These are phyloP conservation scores for Talaromyces sp. DNA, from an alignment of 2,329 filamentous ascomycete species.

Conservation along the genomic window DNA sequence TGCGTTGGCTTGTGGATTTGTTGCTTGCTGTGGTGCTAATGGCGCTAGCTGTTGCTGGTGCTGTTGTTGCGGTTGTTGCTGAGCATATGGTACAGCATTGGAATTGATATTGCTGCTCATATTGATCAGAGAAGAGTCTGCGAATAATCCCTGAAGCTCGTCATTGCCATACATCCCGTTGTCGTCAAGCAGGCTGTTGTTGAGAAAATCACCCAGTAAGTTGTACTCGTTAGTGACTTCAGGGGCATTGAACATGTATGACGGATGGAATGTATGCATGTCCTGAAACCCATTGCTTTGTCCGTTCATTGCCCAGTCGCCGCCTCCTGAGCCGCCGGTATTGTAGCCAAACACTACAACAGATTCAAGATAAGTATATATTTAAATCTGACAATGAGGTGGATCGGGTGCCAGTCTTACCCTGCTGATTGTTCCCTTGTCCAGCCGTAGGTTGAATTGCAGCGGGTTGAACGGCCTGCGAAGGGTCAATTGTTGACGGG, in stretches of 20 bases:
- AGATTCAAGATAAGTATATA: neutral
- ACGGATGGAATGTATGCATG: slow-evolving; percentile 89
- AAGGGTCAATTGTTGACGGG: slow-evolving; percentile 41
- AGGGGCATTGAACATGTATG: slow-evolving; percentile 90
- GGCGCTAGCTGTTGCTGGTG: slow-evolving; percentile 34
- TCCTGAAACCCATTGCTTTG: slow-evolving; percentile 80
- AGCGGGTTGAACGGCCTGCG: slow-evolving; percentile 64
- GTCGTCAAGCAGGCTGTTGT: slow-evolving; percentile 86
- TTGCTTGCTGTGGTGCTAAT: slow-evolving; percentile 22
- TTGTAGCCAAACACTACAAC: slow-evolving; percentile 66
- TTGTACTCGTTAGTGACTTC: slow-evolving; percentile 98
- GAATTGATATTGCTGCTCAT: slow-evolving; percentile 38
- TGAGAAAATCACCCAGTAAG: slow-evolving; percentile 91
- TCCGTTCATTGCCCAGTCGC: slow-evolving; percentile 69
- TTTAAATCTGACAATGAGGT: neutral
- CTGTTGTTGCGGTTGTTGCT: slow-evolving; percentile 34
- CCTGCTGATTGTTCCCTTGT: slow-evolving; percentile 38
- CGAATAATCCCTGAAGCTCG: slow-evolving; percentile 61
- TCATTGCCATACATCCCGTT: slow-evolving; percentile 64
- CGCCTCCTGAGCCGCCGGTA: slow-evolving; percentile 48
- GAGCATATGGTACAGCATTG: slow-evolving; percentile 31
- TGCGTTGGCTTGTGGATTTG: slow-evolving; percentile 45
- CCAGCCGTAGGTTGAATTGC: slow-evolving; percentile 65
- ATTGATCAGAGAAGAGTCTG: slow-evolving; percentile 55
- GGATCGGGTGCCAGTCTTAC: neutral